A percentile compares a stretch with the other conserved stretches of the same genome.
phyloP scores from a whole-genome alignment of 176 grass and related monocot species.

The Lolium rigidum region DNA sequence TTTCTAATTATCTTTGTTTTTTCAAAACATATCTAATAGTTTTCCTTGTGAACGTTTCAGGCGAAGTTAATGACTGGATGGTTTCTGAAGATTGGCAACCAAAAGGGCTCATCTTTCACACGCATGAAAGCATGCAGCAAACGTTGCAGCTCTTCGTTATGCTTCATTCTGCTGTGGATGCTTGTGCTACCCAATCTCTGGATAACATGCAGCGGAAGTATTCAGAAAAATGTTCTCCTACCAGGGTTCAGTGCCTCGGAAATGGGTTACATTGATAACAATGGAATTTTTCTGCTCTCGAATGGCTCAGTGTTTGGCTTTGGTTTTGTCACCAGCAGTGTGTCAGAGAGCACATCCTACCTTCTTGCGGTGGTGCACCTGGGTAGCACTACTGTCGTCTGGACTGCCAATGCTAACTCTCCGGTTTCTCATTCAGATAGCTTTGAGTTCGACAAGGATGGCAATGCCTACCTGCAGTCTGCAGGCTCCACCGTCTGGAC shows the following conservation, averaged over 20 bases:
- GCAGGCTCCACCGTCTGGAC: conserved; percentile 60
- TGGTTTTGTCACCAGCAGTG: conserved; percentile 60
- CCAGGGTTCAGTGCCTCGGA: conserved; percentile 65
- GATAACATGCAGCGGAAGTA: conserved; percentile 56
- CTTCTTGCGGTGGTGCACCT: conserved; percentile 65
- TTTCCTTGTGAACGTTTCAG: conserved; percentile 34
- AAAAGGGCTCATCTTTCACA: conserved; percentile 12
- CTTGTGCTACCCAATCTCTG: conserved; percentile 35
- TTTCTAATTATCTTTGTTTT: conserved; percentile 14
- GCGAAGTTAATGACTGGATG: conserved; percentile 25
- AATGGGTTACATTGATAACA: conserved; percentile 88
- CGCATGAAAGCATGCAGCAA: conserved; percentile 30
- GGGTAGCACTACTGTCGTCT: conserved; percentile 54
- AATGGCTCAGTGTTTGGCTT: conserved; percentile 74
- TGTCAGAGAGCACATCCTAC: conserved; percentile 60
- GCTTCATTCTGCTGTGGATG: conserved; percentile 36
- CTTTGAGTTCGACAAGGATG: conserved; percentile 72
- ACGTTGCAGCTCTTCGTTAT: neutral
- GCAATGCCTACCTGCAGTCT: conserved; percentile 75
- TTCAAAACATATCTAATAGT: neutral
- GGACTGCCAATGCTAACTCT: conserved; percentile 71
- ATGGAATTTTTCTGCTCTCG: conserved; percentile 74
- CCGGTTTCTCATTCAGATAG: conserved; percentile 65
- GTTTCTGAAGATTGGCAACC: conserved; percentile 27
- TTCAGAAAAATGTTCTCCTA: conserved; percentile 48